phyloP scores from a whole-genome alignment of 2,329 filamentous ascomycete species.

The Remersonia thermophila region DNA sequence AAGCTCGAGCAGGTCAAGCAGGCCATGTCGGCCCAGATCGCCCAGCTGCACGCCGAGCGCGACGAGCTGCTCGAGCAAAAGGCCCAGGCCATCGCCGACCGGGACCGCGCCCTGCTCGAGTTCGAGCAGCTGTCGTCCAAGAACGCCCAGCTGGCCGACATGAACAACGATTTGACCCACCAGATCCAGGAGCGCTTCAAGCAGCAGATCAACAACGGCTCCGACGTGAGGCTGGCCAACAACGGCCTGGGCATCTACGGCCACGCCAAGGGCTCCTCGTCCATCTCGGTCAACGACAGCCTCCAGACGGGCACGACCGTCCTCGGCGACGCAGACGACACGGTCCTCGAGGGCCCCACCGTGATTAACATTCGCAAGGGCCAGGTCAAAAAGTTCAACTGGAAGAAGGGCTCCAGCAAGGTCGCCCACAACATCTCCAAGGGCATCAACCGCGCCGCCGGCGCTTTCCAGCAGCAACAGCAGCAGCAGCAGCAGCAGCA shows the following conservation, averaged over 20 bases:
- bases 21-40: conserved; percentile 44
- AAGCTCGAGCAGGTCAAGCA: conserved; percentile 51
- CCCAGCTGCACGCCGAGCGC: conserved; percentile 55
- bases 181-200: conserved; percentile 92
- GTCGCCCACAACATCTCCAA: conserved; percentile 91
- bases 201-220: conserved; percentile 45
- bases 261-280: conserved; percentile 37
- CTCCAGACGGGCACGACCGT: conserved; percentile 46
- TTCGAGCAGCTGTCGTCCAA: conserved; percentile 91
- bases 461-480: conserved; percentile 48
- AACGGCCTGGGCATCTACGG: conserved; percentile 48
- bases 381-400: conserved; percentile 93
- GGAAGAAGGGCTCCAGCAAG: conserved; percentile 93
- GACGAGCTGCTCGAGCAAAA: conserved; percentile 79
- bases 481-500: conserved; percentile 35
- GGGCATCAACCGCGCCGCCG: conserved; percentile 84
- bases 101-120: conserved; percentile 86
- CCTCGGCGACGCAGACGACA: conserved; percentile 55
- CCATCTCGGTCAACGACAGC: conserved; percentile 39
- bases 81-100: conserved; percentile 66
- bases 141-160: conserved; percentile 84
- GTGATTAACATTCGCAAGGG: conserved; percentile 92
- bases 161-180: conserved; percentile 91
- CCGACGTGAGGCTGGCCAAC: conserved; percentile 31
- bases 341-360: conserved; percentile 64